phyloP scores from a whole-genome alignment of 1,139 yeast genomes.

The Hyphopichia khmerensis region DNA sequence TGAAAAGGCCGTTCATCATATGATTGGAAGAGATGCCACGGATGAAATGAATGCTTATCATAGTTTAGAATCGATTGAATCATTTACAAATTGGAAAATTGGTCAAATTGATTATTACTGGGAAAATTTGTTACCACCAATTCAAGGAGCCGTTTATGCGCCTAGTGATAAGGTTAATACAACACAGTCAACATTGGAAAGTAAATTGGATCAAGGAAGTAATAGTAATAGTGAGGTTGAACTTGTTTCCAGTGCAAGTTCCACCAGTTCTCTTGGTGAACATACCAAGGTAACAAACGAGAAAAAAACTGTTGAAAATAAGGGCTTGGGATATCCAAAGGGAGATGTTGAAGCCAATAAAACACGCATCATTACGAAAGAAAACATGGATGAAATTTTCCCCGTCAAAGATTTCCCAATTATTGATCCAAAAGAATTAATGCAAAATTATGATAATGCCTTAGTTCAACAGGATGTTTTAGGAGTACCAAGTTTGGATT shows the following conservation, averaged over 20 bases:
- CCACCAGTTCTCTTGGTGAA: conserved; percentile 11
- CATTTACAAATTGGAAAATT: conserved; percentile 56
- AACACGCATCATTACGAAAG: conserved; percentile 36
- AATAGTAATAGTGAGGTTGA: conserved; percentile 12
- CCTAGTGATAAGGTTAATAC: not conserved
- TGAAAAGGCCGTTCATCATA: conserved; percentile 75
- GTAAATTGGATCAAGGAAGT: conserved; percentile 15
- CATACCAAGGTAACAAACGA: not conserved
- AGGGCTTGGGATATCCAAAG: conserved; percentile 36
- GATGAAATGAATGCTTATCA: conserved; percentile 90
- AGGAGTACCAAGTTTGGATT: conserved; percentile 63
- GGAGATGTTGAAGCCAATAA: conserved; percentile 47
- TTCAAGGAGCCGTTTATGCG: conserved; percentile 73
- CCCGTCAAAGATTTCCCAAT: conserved; percentile 39
- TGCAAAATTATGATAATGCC: conserved; percentile 57
- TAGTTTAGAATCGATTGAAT: conserved; percentile 50
- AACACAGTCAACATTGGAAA: conserved; percentile 11
- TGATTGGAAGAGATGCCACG: conserved; percentile 88
- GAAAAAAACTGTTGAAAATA: conserved; percentile 1
- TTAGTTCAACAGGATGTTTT: conserved; percentile 54
- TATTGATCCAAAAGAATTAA: conserved; percentile 54
- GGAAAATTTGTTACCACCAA: conserved; percentile 81
- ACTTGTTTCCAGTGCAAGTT: conserved; percentile 9
- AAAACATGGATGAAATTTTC: conserved; percentile 34
- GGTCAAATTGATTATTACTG: conserved; percentile 65